These are phyloP conservation scores for Camillea tinctor DNA, from an alignment of 2,329 filamentous ascomycete genomes.

Conservation along the genomic window DNA sequence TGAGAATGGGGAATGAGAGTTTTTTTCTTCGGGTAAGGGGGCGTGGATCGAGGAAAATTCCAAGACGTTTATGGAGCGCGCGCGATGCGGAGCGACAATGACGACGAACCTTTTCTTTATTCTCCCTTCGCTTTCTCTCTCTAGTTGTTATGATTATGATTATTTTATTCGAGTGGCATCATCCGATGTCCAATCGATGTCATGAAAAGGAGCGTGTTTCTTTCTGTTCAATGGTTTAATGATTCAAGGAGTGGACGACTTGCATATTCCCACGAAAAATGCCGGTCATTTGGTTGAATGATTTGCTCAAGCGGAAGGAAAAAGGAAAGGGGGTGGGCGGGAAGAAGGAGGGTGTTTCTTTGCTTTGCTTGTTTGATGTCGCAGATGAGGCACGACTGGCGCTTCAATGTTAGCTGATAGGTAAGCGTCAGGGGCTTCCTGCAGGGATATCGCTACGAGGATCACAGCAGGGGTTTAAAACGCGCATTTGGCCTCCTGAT, in stretches of 20 bases:
- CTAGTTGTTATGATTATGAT: background rate
- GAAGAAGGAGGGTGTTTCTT: conserved; percentile 2
- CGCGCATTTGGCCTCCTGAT: conserved; percentile 6
- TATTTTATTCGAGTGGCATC: no score
- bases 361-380: conserved; percentile 4
- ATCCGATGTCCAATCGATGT: no score
- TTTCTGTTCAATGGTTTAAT: background rate
- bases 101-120: background rate
- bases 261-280: conserved; percentile 7
- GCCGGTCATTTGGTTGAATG: conserved; percentile 1
- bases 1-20: background rate
- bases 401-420: background rate
- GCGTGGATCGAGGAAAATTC: background rate
- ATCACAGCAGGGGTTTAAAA: background rate
- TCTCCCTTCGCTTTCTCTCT: background rate
- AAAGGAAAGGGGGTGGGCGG: conserved; percentile 2
- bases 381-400: background rate
- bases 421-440: background rate
- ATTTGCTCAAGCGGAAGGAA: conserved; percentile 4
- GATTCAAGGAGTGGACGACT: conserved; percentile 16
- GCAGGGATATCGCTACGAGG: background rate
- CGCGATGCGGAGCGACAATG: background rate
- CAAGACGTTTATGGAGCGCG: background rate
- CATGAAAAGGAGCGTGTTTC: background rate
- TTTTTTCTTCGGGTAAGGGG: no score